A percentile compares a stretch with the other conserved stretches of the same genome.
Conservation (phyloP, 768 basidiomycete genomes). For the Kwoniella dendrophila region DNA sequence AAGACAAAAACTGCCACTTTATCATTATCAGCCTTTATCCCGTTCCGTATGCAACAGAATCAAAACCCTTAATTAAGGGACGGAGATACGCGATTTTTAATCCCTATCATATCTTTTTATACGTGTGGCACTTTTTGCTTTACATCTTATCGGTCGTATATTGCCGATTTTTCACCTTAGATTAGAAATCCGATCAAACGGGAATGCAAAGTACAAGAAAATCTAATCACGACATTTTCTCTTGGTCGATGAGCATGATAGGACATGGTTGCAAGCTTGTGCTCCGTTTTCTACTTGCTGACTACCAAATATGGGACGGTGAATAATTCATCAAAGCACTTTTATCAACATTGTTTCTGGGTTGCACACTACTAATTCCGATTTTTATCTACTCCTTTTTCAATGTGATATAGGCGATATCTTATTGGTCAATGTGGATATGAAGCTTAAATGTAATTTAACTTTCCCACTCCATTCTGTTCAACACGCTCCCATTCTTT, state of each 20-base stretch:
- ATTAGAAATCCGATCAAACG: neutral
- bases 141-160: slow-evolving; percentile 5
- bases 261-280: no score
- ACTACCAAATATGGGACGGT: no score
- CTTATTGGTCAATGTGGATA: slow-evolving; percentile 1
- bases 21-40: neutral
- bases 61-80: neutral
- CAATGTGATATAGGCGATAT: neutral
- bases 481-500: neutral
- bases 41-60: neutral
- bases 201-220: no score
- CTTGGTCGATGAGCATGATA: no score
- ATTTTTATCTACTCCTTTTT: no score
- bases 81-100: neutral
- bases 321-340: no score
- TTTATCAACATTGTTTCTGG: no score
- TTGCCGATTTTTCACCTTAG: neutral
- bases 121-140: neutral
- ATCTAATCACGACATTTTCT: no score
- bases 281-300: no score
- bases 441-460: no score
- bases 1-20: neutral
- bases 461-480: no score
- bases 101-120: neutral
- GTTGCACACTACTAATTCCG: no score